Evolutionary conservation across 1,284 basidiomycete genomes (phyloP).

Genomic region (Malassezia brasiliensis): DNA sequence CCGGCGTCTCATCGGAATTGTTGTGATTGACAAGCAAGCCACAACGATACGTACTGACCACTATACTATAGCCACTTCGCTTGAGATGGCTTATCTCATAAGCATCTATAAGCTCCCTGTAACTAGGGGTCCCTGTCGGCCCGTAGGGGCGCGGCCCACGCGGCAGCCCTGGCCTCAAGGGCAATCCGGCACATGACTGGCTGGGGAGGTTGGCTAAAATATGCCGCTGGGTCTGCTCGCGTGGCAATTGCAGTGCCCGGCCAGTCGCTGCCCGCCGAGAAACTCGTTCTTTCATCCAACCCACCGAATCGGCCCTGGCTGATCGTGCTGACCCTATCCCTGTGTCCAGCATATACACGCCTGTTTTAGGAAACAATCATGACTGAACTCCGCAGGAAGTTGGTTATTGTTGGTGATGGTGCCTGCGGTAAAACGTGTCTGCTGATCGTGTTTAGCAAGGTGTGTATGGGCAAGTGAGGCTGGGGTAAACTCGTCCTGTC

Average conservation of each 20-base stretch:
- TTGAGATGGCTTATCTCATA: neutral
- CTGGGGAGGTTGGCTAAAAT: constrained; percentile 3
- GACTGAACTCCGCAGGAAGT: constrained; percentile 44
- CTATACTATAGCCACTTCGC: constrained; percentile 22
- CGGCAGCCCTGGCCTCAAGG: too few relatives aligned
- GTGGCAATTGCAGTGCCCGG: constrained; percentile 6
- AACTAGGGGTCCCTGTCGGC: too few relatives aligned
- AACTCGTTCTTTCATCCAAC: constrained; percentile 1
- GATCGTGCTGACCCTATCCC: neutral
- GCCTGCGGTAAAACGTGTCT: constrained; percentile 75
- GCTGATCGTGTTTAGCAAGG: constrained; percentile 72
- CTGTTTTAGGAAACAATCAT: constrained; percentile 15
- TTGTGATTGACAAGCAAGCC: constrained; percentile 9
- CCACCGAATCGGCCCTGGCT: neutral
- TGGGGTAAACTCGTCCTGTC: neutral
- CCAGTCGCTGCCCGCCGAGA: neutral
- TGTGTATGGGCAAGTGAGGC: constrained; percentile 18
- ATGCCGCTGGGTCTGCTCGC: neutral
- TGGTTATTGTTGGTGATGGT: constrained; percentile 47
- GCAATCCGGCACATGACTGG: constrained; percentile 15
- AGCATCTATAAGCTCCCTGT: neutral
- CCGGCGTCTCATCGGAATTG: constrained; percentile 24
- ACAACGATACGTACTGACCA: constrained; percentile 28
- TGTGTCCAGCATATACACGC: constrained; percentile 3
- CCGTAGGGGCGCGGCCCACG: too few relatives aligned